phyloP scores from a whole-genome alignment of 2,329 filamentous ascomycete genomes.

The Metarhizium guizhouense region DNA sequence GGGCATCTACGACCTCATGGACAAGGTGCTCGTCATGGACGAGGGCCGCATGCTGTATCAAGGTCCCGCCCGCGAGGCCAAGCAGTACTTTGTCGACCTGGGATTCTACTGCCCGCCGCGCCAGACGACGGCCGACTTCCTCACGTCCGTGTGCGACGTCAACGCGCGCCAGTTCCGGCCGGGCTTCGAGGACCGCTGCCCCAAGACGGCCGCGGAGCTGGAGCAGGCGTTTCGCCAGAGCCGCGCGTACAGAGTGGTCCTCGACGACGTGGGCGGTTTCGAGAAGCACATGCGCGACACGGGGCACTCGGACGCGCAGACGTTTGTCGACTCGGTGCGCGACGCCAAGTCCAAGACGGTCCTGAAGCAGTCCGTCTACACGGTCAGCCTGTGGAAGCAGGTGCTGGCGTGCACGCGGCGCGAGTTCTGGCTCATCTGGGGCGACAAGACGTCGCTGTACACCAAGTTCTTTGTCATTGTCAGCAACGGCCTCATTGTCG shows the following conservation, averaged over 20 bases:
- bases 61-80: slow-evolving; percentile 47
- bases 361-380: slow-evolving; percentile 41
- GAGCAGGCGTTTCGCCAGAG: slow-evolving; percentile 30
- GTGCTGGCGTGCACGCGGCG: slow-evolving; percentile 60
- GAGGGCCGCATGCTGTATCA: slow-evolving; percentile 61
- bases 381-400: slow-evolving; percentile 64
- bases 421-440: slow-evolving; percentile 70
- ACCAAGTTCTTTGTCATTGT: slow-evolving; percentile 76
- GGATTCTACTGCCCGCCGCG: slow-evolving; percentile 45
- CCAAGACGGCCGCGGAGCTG: slow-evolving; percentile 39
- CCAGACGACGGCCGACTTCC: slow-evolving; percentile 53
- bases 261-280: slow-evolving; percentile 44
- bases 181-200: slow-evolving; percentile 21
- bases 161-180: slow-evolving; percentile 3
- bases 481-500: slow-evolving; percentile 64
- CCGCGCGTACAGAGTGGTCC: slow-evolving; percentile 33
- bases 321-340: slow-evolving; percentile 56
- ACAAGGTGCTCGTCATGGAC: slow-evolving; percentile 55
- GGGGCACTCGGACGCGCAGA: slow-evolving; percentile 51
- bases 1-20: slow-evolving; percentile 39
- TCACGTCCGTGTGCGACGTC: slow-evolving; percentile 35
- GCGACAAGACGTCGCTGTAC: slow-evolving; percentile 64
- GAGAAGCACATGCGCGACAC: slow-evolving; percentile 70
- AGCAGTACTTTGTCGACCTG: slow-evolving; percentile 50
- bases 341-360: slow-evolving; percentile 47